Base-by-base conservation (phyloP, 495 filamentous ascomycete genomes). In the Aspergillus indologenus region DNA sequence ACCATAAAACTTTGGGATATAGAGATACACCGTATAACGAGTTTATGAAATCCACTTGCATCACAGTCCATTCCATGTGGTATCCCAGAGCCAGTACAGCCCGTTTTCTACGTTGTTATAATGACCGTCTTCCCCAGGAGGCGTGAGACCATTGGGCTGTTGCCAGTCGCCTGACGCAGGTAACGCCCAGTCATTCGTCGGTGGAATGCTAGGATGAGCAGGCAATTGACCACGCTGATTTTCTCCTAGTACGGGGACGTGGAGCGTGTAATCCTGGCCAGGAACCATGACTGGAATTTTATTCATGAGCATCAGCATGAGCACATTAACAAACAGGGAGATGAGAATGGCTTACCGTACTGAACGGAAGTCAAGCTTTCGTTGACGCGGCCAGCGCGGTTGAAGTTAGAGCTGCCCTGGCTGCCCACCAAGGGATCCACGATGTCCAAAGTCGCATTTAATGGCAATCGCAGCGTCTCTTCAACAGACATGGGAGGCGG, bases 21-120 rank as follows among this genome's bases (percentile, higher is more conserved):
- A 57, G 4, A 50, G 20, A 19, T 18, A 42, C 26, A 52, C 23
- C 18, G 9, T 15, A 17, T 48, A 15, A 48, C 23, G 23, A 22
- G 2, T n/a, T 48, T 19, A 15, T 4, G 19, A 21, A 23, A 1
- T 4, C 45, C 1, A 22, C 2, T 20, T 19, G 22, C 21, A 31
- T 15, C 31, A 49, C 19, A 46, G 23, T n/a, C 59, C 64, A 57
- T 69, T 65, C 64, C 67, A 69, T 31, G 64, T 63, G 55, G 62
- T 67, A 22, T 69, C 67, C 67, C 67, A 69, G 42, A 69, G 54
- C 67, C 67, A 69, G 53, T 65, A 69, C n/a, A 69, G 44, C 12
- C 67, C 67, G 12, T 58, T 58, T 15, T 69, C 64, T 1, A 50
- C 58, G 18, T 48, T 59, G 7, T 49, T 56, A 12, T 56, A 40